Conservation (phyloP, 352 stramenopile species). For the Phytophthora colocasiae region DNA sequence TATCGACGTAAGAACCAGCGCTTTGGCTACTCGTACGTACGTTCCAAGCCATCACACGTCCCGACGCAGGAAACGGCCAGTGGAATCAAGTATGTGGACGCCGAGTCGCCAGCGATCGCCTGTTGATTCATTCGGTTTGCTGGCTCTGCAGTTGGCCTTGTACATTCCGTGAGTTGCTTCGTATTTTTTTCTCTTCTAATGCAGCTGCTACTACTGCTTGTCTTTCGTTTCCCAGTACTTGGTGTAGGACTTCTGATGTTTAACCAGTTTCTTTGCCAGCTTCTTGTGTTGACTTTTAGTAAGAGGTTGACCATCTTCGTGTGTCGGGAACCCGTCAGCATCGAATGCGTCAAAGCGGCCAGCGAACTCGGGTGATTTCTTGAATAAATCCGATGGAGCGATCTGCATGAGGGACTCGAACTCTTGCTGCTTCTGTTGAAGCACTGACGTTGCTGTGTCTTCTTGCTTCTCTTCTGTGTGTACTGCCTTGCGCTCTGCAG, state of each 20-base stretch:
- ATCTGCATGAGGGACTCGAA: slow-evolving; percentile 78
- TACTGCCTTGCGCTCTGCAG: slow-evolving; percentile 40
- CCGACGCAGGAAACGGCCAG: slow-evolving; percentile 24
- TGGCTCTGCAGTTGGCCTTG: neutral
- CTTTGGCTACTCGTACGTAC: slow-evolving; percentile 70
- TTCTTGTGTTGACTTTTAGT: slow-evolving; percentile 85
- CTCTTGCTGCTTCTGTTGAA: slow-evolving; percentile 55
- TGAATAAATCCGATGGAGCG: slow-evolving; percentile 61
- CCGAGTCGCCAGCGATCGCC: slow-evolving; percentile 40
- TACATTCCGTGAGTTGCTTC: slow-evolving; percentile 14
- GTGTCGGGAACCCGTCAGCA: slow-evolving; percentile 58
- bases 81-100: slow-evolving; percentile 37
- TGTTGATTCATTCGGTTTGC: slow-evolving; percentile 25
- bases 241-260: slow-evolving; percentile 69
- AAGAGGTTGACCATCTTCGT: slow-evolving; percentile 51
- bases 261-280: slow-evolving; percentile 72
- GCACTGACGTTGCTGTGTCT: slow-evolving; percentile 10
- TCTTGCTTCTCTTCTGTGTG: slow-evolving; percentile 17
- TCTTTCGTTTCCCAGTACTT: slow-evolving; percentile 64
- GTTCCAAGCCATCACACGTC: slow-evolving; percentile 53
- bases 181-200: slow-evolving; percentile 17
- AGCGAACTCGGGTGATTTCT: slow-evolving; percentile 46
- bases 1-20: slow-evolving; percentile 59
- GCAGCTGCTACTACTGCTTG: slow-evolving; percentile 25
- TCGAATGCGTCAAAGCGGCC: slow-evolving; percentile 67